Percentiles rank a stretch among this genome's conserved stretches.
These are phyloP conservation scores for Auriscalpium vulgare DNA, from an alignment of 768 basidiomycete species.

Conservation along the genomic window DNA sequence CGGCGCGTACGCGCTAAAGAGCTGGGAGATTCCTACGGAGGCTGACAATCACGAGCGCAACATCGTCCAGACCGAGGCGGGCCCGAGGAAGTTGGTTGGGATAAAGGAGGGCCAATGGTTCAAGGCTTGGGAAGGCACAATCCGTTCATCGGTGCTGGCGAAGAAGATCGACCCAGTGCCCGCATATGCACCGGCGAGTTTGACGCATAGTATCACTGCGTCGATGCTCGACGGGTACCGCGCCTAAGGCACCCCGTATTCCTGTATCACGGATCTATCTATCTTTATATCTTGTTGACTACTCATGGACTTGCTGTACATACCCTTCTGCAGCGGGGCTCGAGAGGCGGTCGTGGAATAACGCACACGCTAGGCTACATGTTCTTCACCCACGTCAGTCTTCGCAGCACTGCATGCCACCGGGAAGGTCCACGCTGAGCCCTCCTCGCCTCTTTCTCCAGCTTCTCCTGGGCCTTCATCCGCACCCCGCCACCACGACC, in stretches of 20 bases:
- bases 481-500: no score
- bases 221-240: background rate
- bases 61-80: conserved; percentile 22
- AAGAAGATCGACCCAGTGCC: conserved; percentile 3
- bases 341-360: no score
- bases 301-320: background rate
- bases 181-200: background rate
- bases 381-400: no score
- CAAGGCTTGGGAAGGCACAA: conserved; percentile 63
- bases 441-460: no score
- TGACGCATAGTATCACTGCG: background rate
- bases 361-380: no score
- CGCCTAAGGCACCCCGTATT: background rate
- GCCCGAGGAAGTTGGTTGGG: conserved; percentile 40
- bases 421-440: no score
- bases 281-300: background rate
- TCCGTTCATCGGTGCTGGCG: conserved; percentile 46
- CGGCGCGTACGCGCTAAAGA: conserved; percentile 66
- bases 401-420: no score
- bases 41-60: background rate
- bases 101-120: conserved; percentile 75
- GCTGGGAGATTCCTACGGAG: conserved; percentile 14
- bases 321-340: background rate
- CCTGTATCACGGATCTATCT: background rate
- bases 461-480: no score